A percentile compares a stretch with the other conserved stretches of the same genome.
Conservation (phyloP, 1,284 basidiomycete genomes). For the Anthracocystis setariae region DNA sequence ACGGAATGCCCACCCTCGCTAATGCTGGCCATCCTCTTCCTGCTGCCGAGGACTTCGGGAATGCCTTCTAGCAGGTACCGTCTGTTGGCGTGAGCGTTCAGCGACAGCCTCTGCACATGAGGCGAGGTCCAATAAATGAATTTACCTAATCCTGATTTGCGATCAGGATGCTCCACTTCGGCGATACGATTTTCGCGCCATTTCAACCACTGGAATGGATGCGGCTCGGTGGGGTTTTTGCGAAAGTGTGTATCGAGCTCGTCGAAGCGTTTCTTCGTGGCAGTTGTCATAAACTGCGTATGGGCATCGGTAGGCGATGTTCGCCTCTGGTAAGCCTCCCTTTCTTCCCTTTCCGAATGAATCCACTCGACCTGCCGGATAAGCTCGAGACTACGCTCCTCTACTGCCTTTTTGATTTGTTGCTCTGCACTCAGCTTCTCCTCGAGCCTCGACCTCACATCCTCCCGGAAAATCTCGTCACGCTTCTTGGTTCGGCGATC, state of each 20-base stretch:
- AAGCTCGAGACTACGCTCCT: conserved; percentile 26
- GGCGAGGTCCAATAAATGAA: conserved; percentile 46
- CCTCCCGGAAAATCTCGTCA: conserved; percentile 4
- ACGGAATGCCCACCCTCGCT: conserved; percentile 21
- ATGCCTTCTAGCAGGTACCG: conserved; percentile 37
- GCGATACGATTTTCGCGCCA: conserved; percentile 7
- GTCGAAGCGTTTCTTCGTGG: conserved; percentile 14
- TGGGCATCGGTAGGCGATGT: conserved; percentile 4
- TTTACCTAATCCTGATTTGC: conserved; percentile 25
- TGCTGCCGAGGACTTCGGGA: conserved; percentile 22
- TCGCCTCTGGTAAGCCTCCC: conserved; percentile 26
- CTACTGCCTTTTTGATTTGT: conserved; percentile 18
- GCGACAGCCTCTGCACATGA: conserved; percentile 38
- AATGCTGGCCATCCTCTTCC: conserved; percentile 32
- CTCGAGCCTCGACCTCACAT: conserved; percentile 18
- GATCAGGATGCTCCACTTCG: conserved; percentile 36
- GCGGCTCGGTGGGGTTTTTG: conserved; percentile 23
- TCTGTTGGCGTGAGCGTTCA: conserved; percentile 33
- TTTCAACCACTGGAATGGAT: conserved; percentile 25
- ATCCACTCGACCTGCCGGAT: conserved; percentile 31
- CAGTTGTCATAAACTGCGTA: conserved; percentile 3
- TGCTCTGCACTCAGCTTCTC: conserved; percentile 31
- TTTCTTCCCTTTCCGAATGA: conserved; percentile 33
- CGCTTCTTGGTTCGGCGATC: conserved; percentile 4
- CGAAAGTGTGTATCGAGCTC: not conserved